Percentiles rank a stretch among this genome's conserved stretches.
Evolutionary conservation across 208 protist genomes (phyloP).

Genomic region (Leishmania aethiopica): DNA sequence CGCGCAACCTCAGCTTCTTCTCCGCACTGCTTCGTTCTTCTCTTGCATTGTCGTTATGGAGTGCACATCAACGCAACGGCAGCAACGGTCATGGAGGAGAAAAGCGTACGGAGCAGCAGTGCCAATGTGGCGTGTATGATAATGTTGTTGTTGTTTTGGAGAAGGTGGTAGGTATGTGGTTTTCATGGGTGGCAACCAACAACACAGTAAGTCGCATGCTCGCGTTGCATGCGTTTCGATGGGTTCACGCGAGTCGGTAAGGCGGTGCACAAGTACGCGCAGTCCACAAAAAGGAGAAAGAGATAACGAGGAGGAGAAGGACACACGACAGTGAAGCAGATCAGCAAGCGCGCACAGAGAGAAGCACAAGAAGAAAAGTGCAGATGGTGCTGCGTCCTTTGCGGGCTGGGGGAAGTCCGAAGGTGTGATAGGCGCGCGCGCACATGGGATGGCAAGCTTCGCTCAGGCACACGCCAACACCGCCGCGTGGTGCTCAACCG

Average conservation of each 20-base stretch:
- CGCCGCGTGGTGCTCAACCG: neutral
- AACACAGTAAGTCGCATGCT: neutral
- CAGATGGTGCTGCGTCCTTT: neutral
- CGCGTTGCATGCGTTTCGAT: neutral
- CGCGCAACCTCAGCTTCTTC: neutral
- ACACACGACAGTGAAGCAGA: neutral
- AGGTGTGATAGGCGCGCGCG: neutral
- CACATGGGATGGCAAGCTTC: neutral
- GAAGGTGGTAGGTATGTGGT: neutral
- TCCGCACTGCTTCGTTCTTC: neutral
- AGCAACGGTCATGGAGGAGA: neutral
- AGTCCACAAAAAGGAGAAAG: neutral
- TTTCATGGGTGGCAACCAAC: neutral
- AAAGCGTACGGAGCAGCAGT: neutral
- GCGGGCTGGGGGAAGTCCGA: neutral
- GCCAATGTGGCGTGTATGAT: neutral
- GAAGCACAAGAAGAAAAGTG: neutral
- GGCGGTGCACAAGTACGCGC: neutral
- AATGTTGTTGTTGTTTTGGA: neutral
- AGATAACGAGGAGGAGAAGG: neutral
- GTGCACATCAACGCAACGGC: neutral
- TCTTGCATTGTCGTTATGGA: neutral
- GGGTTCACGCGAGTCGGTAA: neutral
- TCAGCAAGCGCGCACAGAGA: neutral
- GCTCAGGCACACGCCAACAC: neutral